Evolutionary conservation across 768 basidiomycete species (phyloP), one percentile per base, ranked within the genome.

Genomic region (Xerocomellus chrysenteron): DNA sequence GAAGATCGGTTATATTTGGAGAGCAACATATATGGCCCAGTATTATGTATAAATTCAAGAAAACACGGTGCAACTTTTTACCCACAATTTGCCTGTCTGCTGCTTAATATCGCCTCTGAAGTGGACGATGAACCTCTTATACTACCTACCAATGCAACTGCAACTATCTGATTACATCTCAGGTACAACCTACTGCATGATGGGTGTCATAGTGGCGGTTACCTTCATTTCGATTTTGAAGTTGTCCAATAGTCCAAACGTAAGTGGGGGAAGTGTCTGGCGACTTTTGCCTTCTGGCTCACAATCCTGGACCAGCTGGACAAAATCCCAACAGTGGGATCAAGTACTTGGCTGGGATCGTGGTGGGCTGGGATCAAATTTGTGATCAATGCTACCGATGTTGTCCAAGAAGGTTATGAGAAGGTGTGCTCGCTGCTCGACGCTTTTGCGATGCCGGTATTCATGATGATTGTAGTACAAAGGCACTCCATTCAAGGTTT

Each of bases 321-420:
- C n/a, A 47, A 54, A 17, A 70, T 76, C 6, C 75, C 75, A 0
- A 64, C 74, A 2, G 53, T 73, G 11, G 73, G 73, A 30, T 62
- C 59, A 6, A 66, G 54, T 6, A 57, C 57, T 2, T 65, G 67
- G 39, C 39, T 74, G 2, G 61, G 67, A 35, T 75, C 74, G 4
- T 74, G 68, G 55, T 55, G 63, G 42, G 61, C 59, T 1, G 64
- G 64, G 3, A 44, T 62, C 37, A 59, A 51, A 11, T 69, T 62
- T 35, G 10, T 68, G 5, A 36, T 41, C 36, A 59, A 68, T 32
- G 67, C 57, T 13, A 17, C 41, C 3, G 57, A 69, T 11, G 42
- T 74, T 36, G 12, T 75, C 2, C 68, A 68, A 42, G 66, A 74
- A 50, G 74, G 74, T 19, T 74, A 74, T 24, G 50, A 62, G 17